Base-by-base conservation (phyloP, 768 basidiomycete species). In the Leccinum imitatum region DNA sequence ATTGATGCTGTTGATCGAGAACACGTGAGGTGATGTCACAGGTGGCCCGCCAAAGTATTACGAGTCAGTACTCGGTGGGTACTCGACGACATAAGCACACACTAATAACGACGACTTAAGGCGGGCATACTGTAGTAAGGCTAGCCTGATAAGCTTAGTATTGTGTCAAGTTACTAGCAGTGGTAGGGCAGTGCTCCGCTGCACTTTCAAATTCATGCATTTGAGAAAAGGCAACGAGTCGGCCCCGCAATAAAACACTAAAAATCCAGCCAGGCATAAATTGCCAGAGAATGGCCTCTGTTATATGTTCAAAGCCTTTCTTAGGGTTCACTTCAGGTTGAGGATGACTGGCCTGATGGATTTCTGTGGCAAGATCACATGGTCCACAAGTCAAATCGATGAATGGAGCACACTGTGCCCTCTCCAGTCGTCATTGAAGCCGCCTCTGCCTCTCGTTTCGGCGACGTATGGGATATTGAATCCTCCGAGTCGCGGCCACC, bases 1-100 rank as follows among this genome's bases (percentile, higher is more conserved):
- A 68, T 65, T 33, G 55, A 13, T 31, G 54, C 48, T 19, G 53
- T 25, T 19, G 62, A 69, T 69, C 62, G 59, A 21, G 56, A 50
- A 37, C 62, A 67, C 62, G 63, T 67, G 67, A 56, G 56, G 59
- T 65, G 63, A 67, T 63, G 64, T 67, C 66, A 65, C 46, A 31
- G n/a, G 41, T 17, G 31, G 17, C 41, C 15, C n/a, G 41, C 41
- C 41, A 41, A n/a, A 17, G 17, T n/a, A 8, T 14, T 27, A 27
- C 27, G 27, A 27, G 27, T 41, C 39, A 41, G 39, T 31, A 31
- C 31, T 31, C 10, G 31, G 31, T 11, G 10, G 2, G 31, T n/a
- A 35, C 35, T 14, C 35, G 14, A 35, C 35, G 27, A 27, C 27
- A 35, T 17, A 41, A n/a, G 15, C n/a, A 41, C 17, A 33, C 31